Percentiles rank a stretch among this genome's conserved stretches.
phyloP scores from a whole-genome alignment of 352 stramenopile species.

The Globisporangium barbulae region DNA sequence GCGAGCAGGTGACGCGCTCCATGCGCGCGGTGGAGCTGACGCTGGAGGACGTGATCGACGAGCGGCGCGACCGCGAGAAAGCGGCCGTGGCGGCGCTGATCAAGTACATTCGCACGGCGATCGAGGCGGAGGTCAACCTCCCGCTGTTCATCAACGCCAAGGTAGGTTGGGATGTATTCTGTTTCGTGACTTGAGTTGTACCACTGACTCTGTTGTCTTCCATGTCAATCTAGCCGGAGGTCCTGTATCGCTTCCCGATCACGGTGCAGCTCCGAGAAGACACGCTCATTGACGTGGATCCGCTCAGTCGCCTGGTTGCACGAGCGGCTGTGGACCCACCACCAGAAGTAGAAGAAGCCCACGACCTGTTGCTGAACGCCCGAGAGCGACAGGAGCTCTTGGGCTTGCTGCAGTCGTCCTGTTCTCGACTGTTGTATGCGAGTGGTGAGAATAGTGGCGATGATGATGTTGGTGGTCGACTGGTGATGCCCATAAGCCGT shows the following conservation, averaged over 20 bases:
- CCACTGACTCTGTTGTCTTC: background rate
- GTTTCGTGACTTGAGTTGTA: background rate
- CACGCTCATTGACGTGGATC: conserved; percentile 42
- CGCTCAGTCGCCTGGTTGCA: conserved; percentile 31
- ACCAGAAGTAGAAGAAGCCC: conserved; percentile 38
- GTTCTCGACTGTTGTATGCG: background rate
- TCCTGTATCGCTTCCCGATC: conserved; percentile 50
- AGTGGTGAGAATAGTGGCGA: conserved; percentile 16
- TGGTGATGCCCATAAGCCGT: conserved; percentile 22
- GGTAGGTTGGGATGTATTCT: conserved; percentile 26
- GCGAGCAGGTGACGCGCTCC: conserved; percentile 40
- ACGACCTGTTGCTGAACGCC: conserved; percentile 44
- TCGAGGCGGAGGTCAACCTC: conserved; percentile 63
- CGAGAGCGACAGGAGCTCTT: conserved; percentile 32
- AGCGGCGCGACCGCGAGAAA: conserved; percentile 46
- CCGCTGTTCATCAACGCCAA: conserved; percentile 55
- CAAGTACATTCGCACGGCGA: conserved; percentile 37
- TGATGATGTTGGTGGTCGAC: background rate
- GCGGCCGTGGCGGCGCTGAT: conserved; percentile 44
- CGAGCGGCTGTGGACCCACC: conserved; percentile 25
- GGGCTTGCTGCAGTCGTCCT: conserved; percentile 14
- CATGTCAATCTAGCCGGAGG: conserved; percentile 30
- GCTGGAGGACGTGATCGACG: conserved; percentile 35
- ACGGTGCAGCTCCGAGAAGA: conserved; percentile 58
- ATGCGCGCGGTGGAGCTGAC: conserved; percentile 51